Evolutionary conservation across 2,329 filamentous ascomycete genomes (phyloP), one percentile per base, ranked within the genome.

Genomic region (Beauveria australis): DNA sequence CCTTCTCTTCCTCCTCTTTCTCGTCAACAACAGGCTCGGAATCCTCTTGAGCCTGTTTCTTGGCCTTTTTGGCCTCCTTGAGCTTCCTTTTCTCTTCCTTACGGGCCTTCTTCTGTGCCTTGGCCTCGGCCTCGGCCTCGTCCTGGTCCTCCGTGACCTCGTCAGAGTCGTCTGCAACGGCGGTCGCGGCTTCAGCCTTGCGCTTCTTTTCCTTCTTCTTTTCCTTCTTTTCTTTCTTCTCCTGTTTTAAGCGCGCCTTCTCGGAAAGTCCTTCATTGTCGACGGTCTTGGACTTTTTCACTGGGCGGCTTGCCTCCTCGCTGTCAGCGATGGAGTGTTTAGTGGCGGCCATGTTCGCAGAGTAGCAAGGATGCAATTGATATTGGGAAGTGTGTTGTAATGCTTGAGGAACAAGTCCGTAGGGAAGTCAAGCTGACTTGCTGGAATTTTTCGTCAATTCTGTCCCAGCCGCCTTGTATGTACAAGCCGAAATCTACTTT

Each of bases 201-300:
- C 63, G 63, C 66, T 74, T 72, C 63, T 69, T 72, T 26, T 71
- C 68, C 65, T 75, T 74, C 67, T 51, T 51, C 18, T 33, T 40
- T 16, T 40, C 30, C 49, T 76, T 75, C 64, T 71, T 69, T 40
- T 75, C 73, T 68, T 75, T 76, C 65, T 73, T 74, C 64, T 74
- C 71, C 68, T 75, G 74, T 72, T 78, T 77, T 64, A 73, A 33
- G 33, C 68, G 68, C 44, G 67, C 68, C 67, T 71, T 71, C 54
- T 72, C 70, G 12, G 56, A 52, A 52, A 62, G 57, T 49, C 67
- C 64, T 48, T 70, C 65, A 54, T 65, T 64, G 55, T 69, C 66
- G 62, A 67, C 66, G 62, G 73, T 66, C 70, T 77, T 77, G 62
- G 71, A 69, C 68, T 77, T 77, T 68, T 77, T 77, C 64, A 67